Conservation (phyloP, 2,329 filamentous ascomycete genomes). For the Hymenoscyphus fructigenus region DNA sequence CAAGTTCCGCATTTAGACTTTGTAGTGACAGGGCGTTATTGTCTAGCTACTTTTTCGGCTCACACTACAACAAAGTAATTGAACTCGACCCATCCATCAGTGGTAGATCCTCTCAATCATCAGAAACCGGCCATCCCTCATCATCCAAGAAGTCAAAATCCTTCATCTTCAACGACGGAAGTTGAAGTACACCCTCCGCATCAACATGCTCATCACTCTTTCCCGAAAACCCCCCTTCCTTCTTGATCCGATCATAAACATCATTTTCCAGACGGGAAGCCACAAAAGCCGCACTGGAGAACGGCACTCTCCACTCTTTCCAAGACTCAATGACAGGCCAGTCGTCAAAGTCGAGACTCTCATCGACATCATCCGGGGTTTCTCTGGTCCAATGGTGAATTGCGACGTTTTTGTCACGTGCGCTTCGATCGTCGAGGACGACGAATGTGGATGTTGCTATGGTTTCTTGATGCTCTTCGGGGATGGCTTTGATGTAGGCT, state of each 20-base stretch:
- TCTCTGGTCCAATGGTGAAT: slow-evolving; percentile 5
- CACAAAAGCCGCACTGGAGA: background rate
- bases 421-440: background rate
- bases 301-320: slow-evolving; percentile 7
- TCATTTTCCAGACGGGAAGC: background rate
- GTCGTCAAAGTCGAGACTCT: background rate
- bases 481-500: background rate
- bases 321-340: background rate
- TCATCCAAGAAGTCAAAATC: slow-evolving; percentile 9
- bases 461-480: background rate
- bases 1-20: no score
- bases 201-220: slow-evolving; percentile 7
- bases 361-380: slow-evolving; percentile 3
- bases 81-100: background rate
- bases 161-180: slow-evolving; percentile 7
- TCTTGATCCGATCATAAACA: slow-evolving; percentile 2
- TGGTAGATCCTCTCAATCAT: background rate
- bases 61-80: no score
- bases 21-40: no score
- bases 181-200: slow-evolving; percentile 1
- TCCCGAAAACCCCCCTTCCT: background rate
- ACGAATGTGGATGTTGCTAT: background rate
- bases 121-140: slow-evolving; percentile 8
- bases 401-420: slow-evolving; percentile 4
- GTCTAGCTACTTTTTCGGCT: no score